These are phyloP conservation scores for Endoconidiophora polonica DNA, from an alignment of 2,329 filamentous ascomycete species.

Conservation along the genomic window DNA sequence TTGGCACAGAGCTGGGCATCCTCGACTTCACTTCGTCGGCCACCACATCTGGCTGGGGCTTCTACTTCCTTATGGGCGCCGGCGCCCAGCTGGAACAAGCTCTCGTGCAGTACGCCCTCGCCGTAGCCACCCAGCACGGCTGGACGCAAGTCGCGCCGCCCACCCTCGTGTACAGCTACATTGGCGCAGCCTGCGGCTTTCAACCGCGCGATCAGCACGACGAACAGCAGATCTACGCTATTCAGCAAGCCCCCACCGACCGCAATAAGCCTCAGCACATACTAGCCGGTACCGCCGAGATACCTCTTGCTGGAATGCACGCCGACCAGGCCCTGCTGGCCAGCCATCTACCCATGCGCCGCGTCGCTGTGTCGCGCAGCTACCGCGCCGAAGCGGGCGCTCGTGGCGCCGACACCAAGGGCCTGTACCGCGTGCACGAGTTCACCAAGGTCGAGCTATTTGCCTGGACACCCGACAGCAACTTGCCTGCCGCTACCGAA, in stretches of 20 bases:
- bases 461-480: constrained; percentile 57
- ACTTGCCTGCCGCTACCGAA: constrained; percentile 26
- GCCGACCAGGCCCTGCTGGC: constrained; percentile 53
- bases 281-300: constrained; percentile 82
- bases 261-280: constrained; percentile 51
- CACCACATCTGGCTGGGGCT: constrained; percentile 83
- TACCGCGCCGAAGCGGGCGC: constrained; percentile 91
- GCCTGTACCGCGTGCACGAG: constrained; percentile 90
- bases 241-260: constrained; percentile 21
- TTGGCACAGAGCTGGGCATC: constrained; percentile 73
- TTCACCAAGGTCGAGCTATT: constrained; percentile 99
- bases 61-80: constrained; percentile 91
- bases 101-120: constrained; percentile 69
- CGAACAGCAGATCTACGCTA: constrained; percentile 79
- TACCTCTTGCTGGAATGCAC: constrained; percentile 81
- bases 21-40: constrained; percentile 75
- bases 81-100: constrained; percentile 90
- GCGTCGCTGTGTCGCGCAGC: constrained; percentile 76
- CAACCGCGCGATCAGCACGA: constrained; percentile 79
- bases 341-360: constrained; percentile 54
- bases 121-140: constrained; percentile 51
- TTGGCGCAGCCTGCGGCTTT: constrained; percentile 83
- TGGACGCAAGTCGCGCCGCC: constrained; percentile 76
- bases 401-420: constrained; percentile 78
- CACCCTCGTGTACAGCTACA: constrained; percentile 79